phyloP scores from a whole-genome alignment of 1,284 basidiomycete genomes.

The Fomes fomentarius region DNA sequence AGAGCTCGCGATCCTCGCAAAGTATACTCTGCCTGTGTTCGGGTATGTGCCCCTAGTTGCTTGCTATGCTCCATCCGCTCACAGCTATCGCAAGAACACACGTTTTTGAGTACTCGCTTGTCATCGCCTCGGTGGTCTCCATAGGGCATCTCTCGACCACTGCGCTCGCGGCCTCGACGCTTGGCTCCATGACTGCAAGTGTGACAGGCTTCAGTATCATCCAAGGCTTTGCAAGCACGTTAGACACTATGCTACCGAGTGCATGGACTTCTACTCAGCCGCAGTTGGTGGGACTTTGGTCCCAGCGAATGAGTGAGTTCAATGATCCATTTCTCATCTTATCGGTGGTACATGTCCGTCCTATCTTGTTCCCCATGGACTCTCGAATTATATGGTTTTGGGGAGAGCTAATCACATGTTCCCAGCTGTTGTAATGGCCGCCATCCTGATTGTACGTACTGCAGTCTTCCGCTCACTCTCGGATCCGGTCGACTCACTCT shows the following conservation, averaged over 20 bases:
- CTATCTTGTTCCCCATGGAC: not conserved
- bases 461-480: slow-evolving; percentile 13
- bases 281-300: slow-evolving; percentile 87
- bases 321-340: too few species aligned
- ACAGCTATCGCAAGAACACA: slow-evolving; percentile 57
- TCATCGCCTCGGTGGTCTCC: slow-evolving; percentile 76
- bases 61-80: not conserved
- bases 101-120: slow-evolving; percentile 73
- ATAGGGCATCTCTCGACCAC: slow-evolving; percentile 86
- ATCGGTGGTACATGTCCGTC: slow-evolving; percentile 1
- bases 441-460: slow-evolving; percentile 61
- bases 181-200: slow-evolving; percentile 88
- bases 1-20: slow-evolving; percentile 60
- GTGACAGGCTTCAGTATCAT: slow-evolving; percentile 75
- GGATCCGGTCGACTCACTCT: not conserved
- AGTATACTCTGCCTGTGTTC: slow-evolving; percentile 72
- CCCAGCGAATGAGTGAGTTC: slow-evolving; percentile 82
- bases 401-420: too few species aligned
- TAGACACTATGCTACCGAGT: slow-evolving; percentile 89
- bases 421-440: slow-evolving; percentile 67
- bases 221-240: slow-evolving; percentile 83
- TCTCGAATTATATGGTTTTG: too few species aligned
- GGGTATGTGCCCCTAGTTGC: slow-evolving; percentile 44
- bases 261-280: slow-evolving; percentile 90
- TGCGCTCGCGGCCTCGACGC: slow-evolving; percentile 83